phyloP scores from a whole-genome alignment of 257 asterid genomes.

The Prunella vulgaris region DNA sequence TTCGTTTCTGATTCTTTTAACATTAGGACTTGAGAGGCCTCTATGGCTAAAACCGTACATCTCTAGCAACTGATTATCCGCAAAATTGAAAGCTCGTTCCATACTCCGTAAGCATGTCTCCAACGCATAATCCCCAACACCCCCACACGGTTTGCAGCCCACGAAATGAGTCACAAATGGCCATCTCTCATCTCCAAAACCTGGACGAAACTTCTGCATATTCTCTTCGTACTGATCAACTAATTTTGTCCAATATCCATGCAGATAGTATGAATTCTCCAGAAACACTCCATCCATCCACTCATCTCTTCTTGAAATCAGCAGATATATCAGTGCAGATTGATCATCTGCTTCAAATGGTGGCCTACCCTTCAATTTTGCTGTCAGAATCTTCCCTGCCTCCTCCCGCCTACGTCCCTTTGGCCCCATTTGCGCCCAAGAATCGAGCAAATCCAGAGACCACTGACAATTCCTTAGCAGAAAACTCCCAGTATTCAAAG shows the following conservation, averaged over 20 bases:
- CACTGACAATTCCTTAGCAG: slow-evolving; percentile 49
- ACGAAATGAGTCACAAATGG: slow-evolving; percentile 55
- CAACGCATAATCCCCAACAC: slow-evolving; percentile 38
- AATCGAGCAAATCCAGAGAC: slow-evolving; percentile 46
- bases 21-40: slow-evolving; percentile 36
- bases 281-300: slow-evolving; percentile 42
- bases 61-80: slow-evolving; percentile 46
- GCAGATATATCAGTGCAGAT: slow-evolving; percentile 40
- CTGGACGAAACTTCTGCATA: slow-evolving; percentile 22
- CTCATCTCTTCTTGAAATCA: slow-evolving; percentile 29
- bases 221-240: slow-evolving; percentile 41
- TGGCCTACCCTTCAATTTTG: slow-evolving; percentile 45
- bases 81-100: slow-evolving; percentile 53
- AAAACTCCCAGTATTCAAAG: slow-evolving; percentile 39
- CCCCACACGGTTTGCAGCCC: slow-evolving; percentile 49
- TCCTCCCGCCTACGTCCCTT: slow-evolving; percentile 34
- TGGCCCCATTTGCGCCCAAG: slow-evolving; percentile 55
- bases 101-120: slow-evolving; percentile 45
- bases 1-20: slow-evolving; percentile 38
- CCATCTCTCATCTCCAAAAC: slow-evolving; percentile 50
- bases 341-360: slow-evolving; percentile 43
- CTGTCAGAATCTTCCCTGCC: slow-evolving; percentile 35
- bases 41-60: slow-evolving; percentile 40
- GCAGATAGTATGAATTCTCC: slow-evolving; percentile 45
- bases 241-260: slow-evolving; percentile 44